phyloP scores from a whole-genome alignment of 306 rosid genomes.

The Mimosa pudica region DNA sequence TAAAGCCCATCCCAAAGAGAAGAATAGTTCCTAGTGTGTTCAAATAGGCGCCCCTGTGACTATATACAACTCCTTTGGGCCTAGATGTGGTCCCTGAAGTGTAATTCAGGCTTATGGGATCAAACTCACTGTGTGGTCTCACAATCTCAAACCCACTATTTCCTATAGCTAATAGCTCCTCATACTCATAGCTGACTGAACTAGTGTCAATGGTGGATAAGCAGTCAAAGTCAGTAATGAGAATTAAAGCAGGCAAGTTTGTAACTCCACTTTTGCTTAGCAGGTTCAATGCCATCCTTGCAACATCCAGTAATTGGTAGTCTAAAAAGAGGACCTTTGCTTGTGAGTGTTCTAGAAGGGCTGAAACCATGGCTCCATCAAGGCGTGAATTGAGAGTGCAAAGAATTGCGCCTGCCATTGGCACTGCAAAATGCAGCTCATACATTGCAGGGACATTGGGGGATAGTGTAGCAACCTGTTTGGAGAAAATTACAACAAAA shows the following conservation, averaged over 20 bases:
- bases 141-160: conserved; percentile 49
- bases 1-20: conserved; percentile 60
- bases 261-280: conserved; percentile 31
- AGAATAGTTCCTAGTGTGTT: conserved; percentile 70
- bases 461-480: conserved; percentile 78
- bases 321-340: conserved; percentile 79
- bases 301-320: conserved; percentile 60
- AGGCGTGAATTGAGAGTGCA: conserved; percentile 73
- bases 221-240: conserved; percentile 51
- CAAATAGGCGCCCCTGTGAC: conserved; percentile 85
- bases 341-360: conserved; percentile 61
- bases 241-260: conserved; percentile 55
- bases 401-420: conserved; percentile 88
- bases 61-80: conserved; percentile 87
- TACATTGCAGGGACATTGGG: conserved; percentile 91
- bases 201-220: conserved; percentile 29
- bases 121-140: conserved; percentile 71
- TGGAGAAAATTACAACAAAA: conserved; percentile 11
- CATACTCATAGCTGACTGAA: conserved; percentile 57
- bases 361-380: conserved; percentile 59
- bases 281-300: conserved; percentile 55
- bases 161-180: conserved; percentile 52
- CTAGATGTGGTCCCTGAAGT: conserved; percentile 92
- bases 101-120: conserved; percentile 80
- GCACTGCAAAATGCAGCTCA: conserved; percentile 94